phyloP scores from a whole-genome alignment of 73 alveolate genomes.

The Tetrahymena borealis region DNA sequence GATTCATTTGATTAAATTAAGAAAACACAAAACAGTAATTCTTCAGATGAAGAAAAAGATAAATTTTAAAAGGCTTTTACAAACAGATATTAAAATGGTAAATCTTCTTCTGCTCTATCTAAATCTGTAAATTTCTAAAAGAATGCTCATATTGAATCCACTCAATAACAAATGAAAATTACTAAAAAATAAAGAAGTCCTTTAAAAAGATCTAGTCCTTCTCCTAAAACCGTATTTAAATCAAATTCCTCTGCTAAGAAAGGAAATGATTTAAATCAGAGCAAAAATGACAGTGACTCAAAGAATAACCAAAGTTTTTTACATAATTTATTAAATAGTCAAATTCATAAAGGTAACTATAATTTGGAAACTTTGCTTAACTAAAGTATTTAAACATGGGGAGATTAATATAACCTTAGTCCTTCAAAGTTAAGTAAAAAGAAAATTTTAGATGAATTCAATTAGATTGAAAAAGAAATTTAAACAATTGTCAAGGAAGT shows the following conservation, averaged over 20 bases:
- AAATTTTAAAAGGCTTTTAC: neutral
- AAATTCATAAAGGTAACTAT: neutral
- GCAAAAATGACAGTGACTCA: neutral
- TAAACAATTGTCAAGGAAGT: neutral
- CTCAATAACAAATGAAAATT: neutral
- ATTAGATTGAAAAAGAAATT: neutral
- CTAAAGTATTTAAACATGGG: neutral
- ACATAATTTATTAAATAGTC: neutral
- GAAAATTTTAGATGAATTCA: neutral
- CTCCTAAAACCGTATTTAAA: neutral
- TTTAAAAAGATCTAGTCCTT: neutral
- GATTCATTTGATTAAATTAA: neutral
- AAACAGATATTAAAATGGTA: neutral
- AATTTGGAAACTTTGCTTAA: neutral
- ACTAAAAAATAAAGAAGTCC: neutral
- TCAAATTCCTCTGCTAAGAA: neutral
- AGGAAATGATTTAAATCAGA: neutral
- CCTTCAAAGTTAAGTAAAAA: neutral
- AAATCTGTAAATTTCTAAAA: neutral
- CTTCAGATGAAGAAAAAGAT: neutral
- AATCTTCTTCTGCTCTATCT: neutral
- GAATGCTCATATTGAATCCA: neutral
- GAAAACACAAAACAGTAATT: neutral
- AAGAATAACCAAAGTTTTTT: neutral
- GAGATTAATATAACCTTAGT: neutral